Base-by-base conservation (phyloP, 257 asterid species). In the Petunia secreta region DNA sequence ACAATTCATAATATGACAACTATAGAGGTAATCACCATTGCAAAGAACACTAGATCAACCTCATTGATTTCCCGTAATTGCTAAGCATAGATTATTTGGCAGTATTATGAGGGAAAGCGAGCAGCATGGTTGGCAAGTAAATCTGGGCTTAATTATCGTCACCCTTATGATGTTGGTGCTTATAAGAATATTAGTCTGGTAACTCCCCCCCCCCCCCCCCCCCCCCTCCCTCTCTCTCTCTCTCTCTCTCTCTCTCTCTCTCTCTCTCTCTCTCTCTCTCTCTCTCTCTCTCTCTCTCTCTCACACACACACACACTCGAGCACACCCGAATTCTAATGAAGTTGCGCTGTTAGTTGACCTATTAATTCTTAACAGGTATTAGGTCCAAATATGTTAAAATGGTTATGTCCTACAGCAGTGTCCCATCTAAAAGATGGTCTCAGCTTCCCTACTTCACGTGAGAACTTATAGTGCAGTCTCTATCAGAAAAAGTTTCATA, bases 51-150 rank as follows among this genome's bases (percentile, higher is more conserved):
- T 43, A 46, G 13, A 11, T 34, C 46, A 15, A 63, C 37, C 57
- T 63, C 63, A 36, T 54, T 8, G 6, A 71, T 48, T 71, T 71
- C 77, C 77, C 77, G 25, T 71, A 48, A 34, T 48, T 11, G 60
- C 77, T 71, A 48, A 71, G 44, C 6, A 5, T 5, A 25, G 43
- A 11, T 15, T 71, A 53, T 84, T 76, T 80, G 66, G 48, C 90
- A 93, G 98, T 89, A 89, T 68, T 87, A 92, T 6, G 97, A 91
- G 84, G 94, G 84, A 62, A 93, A 88, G 78, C 86, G 97, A 82
- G 94, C 97, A 39, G 90, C 91, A 71, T 95, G 99, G 97, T 82
- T 95, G 89, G 97, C 98, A 13, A 89, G 90, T 85, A 93, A 93
- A 91, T 93, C 99, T 63, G 99, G 98, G 75, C 80, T 80, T 85